Base-by-base conservation (phyloP, 2,329 filamentous ascomycete genomes). In the Ophiosphaerella narmari region DNA sequence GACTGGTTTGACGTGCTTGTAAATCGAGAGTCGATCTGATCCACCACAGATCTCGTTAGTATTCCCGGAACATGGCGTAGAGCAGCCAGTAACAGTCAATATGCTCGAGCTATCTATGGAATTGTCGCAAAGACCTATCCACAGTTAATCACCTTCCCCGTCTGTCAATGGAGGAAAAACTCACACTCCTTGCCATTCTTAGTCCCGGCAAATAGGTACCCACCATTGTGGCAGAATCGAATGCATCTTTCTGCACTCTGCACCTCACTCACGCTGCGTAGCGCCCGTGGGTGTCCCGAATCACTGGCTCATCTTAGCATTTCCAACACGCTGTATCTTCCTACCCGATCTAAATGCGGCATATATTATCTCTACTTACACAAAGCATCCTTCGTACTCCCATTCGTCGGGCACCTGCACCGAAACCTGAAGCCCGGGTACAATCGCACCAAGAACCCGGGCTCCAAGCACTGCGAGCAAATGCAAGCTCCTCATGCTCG, bases 171-270 rank as follows among this genome's bases (percentile, higher is more conserved):
- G 31, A 14, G 31, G 18, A 38, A 2, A 32, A 31, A 8, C 34
- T 36, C 65, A 48, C 64, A 67, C 46, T 71, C 67, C 21, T 51
- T 55, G 26, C 55, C 52, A 46, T 71, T 69, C 41, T 73, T 68
- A 21, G 67, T 63, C 21, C 70, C 71, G 12, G 70, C 68, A 42
- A 67, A 54, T 23, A 45, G 40, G 51, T 65, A 74, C 1, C 65
- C 70, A 23, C 48, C 55, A 0, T 44, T 35, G 33, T 49, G n/a
- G 44, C 72, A 74, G 16, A 52, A 63, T 1, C 50, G 41, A 31
- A 68, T 60, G 45, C 72, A 74, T 14, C 50, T 52, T 43, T 54
- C 61, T 11, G 69, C 63, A 4, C 60, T 68, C 53, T 68, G 66
- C 24, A 55, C 60, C 5, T 48, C 52, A 24, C 50, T 43, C 29